phyloP scores from a whole-genome alignment of 768 basidiomycete genomes.

The Hericium alpestre region DNA sequence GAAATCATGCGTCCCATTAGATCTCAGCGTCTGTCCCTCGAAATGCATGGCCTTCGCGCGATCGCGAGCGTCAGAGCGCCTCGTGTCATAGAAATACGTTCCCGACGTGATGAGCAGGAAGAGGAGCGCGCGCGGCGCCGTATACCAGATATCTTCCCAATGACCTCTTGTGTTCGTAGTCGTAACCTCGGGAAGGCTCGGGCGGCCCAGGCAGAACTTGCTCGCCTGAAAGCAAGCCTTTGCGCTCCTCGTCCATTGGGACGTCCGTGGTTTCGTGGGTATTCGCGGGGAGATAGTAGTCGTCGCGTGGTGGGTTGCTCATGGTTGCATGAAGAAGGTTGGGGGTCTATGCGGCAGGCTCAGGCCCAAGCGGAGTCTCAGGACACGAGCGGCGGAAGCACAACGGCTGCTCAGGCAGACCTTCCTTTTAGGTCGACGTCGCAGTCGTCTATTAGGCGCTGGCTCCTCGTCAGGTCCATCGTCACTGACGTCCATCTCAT shows the following conservation, averaged over 20 bases:
- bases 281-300: not conserved
- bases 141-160: not conserved
- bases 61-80: not conserved
- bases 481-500: constrained; percentile 21
- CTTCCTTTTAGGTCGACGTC: too few species aligned
- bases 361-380: too few species aligned
- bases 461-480: constrained; percentile 6
- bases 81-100: not conserved
- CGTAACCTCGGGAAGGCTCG: not conserved
- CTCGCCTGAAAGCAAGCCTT: constrained; percentile 13
- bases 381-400: too few species aligned
- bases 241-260: constrained; percentile 11
- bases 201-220: not conserved
- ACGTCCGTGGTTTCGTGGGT: not conserved
- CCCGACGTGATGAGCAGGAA: not conserved
- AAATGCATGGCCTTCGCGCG: constrained; percentile 18
- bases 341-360: not conserved
- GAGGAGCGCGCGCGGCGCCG: not conserved
- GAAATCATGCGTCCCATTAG: constrained; percentile 79
- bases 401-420: too few species aligned
- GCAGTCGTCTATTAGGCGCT: not conserved
- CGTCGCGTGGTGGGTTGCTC: not conserved
- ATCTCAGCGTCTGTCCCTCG: constrained; percentile 35
- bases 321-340: not conserved
- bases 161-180: not conserved